phyloP scores from a whole-genome alignment of 495 filamentous ascomycete species.

The Xylaria grammica region DNA sequence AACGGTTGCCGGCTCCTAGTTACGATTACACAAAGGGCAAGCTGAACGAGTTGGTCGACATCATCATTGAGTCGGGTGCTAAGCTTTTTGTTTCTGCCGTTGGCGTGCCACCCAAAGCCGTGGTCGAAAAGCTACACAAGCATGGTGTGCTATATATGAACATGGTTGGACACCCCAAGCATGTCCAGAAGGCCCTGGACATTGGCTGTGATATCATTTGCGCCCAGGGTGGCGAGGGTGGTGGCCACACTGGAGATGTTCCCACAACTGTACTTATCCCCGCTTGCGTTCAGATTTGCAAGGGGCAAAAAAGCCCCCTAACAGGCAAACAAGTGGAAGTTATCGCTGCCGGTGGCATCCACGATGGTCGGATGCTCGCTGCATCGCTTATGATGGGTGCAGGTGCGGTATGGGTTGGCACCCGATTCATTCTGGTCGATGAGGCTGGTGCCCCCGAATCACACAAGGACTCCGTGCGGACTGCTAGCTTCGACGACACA shows the following conservation, averaged over 20 bases:
- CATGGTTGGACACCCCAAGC: slow-evolving; percentile 99
- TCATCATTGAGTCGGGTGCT: slow-evolving; percentile 88
- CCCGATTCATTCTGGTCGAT: slow-evolving; percentile 89
- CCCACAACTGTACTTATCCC: slow-evolving; percentile 90
- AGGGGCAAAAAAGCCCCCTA: slow-evolving; percentile 82
- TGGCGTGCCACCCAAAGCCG: slow-evolving; percentile 85
- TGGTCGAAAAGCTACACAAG: slow-evolving; percentile 88
- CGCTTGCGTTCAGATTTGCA: slow-evolving; percentile 80
- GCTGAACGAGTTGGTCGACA: slow-evolving; percentile 86
- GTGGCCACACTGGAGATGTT: slow-evolving; percentile 90
- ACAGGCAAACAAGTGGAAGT: slow-evolving; percentile 88
- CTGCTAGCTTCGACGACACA: slow-evolving; percentile 91
- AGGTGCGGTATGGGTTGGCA: slow-evolving; percentile 93
- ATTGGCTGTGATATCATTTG: slow-evolving; percentile 91
- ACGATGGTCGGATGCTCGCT: slow-evolving; percentile 88
- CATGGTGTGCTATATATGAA: slow-evolving; percentile 96
- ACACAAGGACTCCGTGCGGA: slow-evolving; percentile 96
- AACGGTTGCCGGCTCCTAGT: slow-evolving; percentile 54
- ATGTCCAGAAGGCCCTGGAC: slow-evolving; percentile 90
- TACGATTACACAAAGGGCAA: slow-evolving; percentile 99
- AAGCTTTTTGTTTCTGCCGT: slow-evolving; percentile 96
- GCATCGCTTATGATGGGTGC: slow-evolving; percentile 93
- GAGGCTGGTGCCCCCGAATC: slow-evolving; percentile 93
- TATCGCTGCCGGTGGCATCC: slow-evolving; percentile 91
- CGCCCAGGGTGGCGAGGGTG: slow-evolving; percentile 90